Conservation (phyloP, 208 protist genomes). For the Crithidia fasciculata region DNA sequence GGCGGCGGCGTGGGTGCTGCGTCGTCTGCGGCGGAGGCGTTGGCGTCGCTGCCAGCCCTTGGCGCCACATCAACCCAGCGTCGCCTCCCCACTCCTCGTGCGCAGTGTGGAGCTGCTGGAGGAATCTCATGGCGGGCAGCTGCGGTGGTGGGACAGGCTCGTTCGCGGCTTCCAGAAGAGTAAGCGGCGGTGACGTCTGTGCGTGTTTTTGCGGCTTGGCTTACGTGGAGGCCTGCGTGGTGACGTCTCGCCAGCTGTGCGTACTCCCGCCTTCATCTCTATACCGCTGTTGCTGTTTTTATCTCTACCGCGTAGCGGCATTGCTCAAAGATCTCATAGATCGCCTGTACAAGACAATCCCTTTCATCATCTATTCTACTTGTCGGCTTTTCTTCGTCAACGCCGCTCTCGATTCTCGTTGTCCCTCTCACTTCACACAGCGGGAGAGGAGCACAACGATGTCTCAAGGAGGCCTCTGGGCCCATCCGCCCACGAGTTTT, state of each 20-base stretch:
- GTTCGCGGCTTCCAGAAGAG: not conserved
- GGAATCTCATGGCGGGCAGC: not conserved
- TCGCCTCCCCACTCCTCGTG: not conserved
- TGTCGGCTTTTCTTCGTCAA: not conserved
- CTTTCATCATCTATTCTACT: too few species aligned
- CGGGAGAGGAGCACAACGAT: too few species aligned
- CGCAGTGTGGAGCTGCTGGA: not conserved
- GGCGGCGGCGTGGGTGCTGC: not conserved
- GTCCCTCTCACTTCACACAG: too few species aligned
- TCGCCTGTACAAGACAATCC: too few species aligned
- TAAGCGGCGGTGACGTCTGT: not conserved
- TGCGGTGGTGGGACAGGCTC: slow-evolving; percentile 6
- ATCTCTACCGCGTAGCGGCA: not conserved
- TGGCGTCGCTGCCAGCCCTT: not conserved
- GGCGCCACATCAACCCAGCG: too few species aligned
- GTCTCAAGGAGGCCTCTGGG: too few species aligned
- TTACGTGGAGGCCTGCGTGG: too few species aligned
- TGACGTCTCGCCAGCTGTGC: too few species aligned
- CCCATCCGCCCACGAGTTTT: too few species aligned
- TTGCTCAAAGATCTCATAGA: too few species aligned
- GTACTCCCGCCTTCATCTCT: too few species aligned
- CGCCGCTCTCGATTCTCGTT: not conserved
- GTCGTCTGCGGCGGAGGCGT: not conserved
- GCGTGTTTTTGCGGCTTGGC: too few species aligned
- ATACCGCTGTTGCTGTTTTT: not conserved